phyloP scores from a whole-genome alignment of 257 asterid species.

The Anisodus tanguticus region DNA sequence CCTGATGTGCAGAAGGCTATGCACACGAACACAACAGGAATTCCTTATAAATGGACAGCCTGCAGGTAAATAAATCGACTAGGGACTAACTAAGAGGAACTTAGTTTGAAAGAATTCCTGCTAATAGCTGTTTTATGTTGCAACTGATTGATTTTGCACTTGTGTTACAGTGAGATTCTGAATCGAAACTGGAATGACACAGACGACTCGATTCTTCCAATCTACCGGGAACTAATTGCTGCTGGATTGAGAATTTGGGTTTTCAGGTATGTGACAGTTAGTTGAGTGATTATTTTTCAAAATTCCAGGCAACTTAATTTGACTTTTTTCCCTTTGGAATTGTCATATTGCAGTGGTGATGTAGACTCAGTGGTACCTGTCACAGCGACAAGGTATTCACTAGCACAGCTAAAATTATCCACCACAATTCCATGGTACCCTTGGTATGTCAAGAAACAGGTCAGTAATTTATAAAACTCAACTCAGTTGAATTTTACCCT shows the following conservation, averaged over 20 bases:
- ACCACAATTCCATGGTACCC: constrained; percentile 87
- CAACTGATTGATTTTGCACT: not conserved
- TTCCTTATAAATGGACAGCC: constrained; percentile 93
- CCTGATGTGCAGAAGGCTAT: constrained; percentile 89
- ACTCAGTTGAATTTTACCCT: too few relatives aligned
- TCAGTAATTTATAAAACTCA: constrained; percentile 34
- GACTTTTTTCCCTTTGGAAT: not conserved
- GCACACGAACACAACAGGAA: constrained; percentile 74
- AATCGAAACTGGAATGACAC: constrained; percentile 95
- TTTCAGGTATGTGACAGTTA: constrained; percentile 57
- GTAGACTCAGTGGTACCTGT: constrained; percentile 95
- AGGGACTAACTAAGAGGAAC: not conserved
- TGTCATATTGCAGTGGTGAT: constrained; percentile 64
- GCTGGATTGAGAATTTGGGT: constrained; percentile 97
- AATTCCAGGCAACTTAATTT: not conserved
- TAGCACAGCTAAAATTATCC: constrained; percentile 71
- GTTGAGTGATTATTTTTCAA: not conserved
- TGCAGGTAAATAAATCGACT: constrained; percentile 64
- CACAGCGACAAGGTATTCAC: constrained; percentile 83
- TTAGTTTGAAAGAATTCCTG: not conserved
- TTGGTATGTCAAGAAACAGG: constrained; percentile 91
- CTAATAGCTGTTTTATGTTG: not conserved
- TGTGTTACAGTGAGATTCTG: constrained; percentile 64
- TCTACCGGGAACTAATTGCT: constrained; percentile 64
- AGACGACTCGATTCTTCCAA: constrained; percentile 81